Evolutionary conservation across 1,284 basidiomycete genomes (phyloP), one percentile per base, ranked within the genome.

Genomic region (Ceratobasidium sp.): DNA sequence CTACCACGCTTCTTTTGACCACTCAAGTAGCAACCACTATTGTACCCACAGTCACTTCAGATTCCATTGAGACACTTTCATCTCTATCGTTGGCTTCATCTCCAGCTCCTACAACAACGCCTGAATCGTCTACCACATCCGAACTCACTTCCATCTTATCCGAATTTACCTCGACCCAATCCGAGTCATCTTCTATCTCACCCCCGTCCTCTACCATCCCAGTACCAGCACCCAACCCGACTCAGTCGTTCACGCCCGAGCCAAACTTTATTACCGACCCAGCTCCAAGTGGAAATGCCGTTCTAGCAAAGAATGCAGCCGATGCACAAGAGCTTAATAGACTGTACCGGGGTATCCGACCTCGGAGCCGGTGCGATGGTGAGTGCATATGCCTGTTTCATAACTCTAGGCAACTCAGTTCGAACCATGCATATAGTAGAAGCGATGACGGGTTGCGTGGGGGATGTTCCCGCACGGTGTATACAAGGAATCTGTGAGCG

Each of bases 241-340:
- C 54, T 23, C 54, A n/a, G 10, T 28, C 54, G n/a, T 28, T 57
- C n/a, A 28, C 20, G 10, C 54, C 54, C 26, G 26, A 57, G 10
- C 20, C 26, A 13, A 13, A 57, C 54, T 28, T 10, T 10, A 57
- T 57, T n/a, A 57, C 54, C 10, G 54, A n/a, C 20, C 54, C 54
- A 13, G 54, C 54, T 10, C 54, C 20, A 57, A 28, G 54, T 10
- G 54, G 54, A 10, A 57, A 57, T 28, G n/a, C 54, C 1, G 54
- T 57, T 28, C n/a, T 57, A 23, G 54, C 54, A 23, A n/a, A 57
- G 9, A 57, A 57, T 28, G 54, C 54, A 57, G 54, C 54, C 20
- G 54, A 57, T n/a, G 54, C 54, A 57, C 54, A 57, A 23, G 54
- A 12, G 10, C 20, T 57, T 1, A 57, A 57, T 13, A n/a, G 54